Evolutionary conservation across 2,329 filamentous ascomycete genomes (phyloP), one percentile per base, ranked within the genome.

Genomic region (Juglanconis sp.): DNA sequence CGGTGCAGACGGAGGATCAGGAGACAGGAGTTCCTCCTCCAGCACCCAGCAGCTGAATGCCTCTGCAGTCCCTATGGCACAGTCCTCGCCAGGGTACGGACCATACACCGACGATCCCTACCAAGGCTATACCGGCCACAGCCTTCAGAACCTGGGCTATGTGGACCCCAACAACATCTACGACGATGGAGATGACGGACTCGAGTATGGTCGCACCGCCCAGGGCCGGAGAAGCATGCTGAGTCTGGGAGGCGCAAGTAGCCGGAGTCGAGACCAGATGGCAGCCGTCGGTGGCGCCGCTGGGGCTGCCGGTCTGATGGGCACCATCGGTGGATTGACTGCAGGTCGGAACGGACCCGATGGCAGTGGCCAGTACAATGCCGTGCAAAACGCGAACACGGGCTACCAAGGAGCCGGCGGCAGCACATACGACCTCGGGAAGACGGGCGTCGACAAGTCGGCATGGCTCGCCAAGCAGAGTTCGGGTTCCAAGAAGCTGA

Each of bases 181-280:
- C 30, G 93, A 96, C 71, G 93, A 97, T 69, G 92, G 91, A 34
- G 93, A 96, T 68, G 93, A 96, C 71, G 92, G 89, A 1, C 81
- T 95, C 55, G 80, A 83, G 4, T 87, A 83, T 66, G 76, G 73
- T 54, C 74, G 72, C 52, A 48, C 36, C n/a, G 70, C 67, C 35
- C 65, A 65, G 0, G 77, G 79, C 71, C 80, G 83, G 62, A 82
- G 79, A 65, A 87, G 88, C 40, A 82, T 88, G 71, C 73, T 88
- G 40, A 86, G 83, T 61, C 74, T 86, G 3, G 79, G 81, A 8
- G 76, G 78, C 44, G 77, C 80, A 30, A 81, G 74, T 64, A 69
- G 71, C 52, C 72, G 72, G 40, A 71, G 71, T 59, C 47, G 48
- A 5, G 68, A 73, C 65, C 67, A 72, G 8, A 71, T 70, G 58